These are phyloP conservation scores for Calvatia gigantea DNA, from an alignment of 768 basidiomycete species.

Conservation along the genomic window DNA sequence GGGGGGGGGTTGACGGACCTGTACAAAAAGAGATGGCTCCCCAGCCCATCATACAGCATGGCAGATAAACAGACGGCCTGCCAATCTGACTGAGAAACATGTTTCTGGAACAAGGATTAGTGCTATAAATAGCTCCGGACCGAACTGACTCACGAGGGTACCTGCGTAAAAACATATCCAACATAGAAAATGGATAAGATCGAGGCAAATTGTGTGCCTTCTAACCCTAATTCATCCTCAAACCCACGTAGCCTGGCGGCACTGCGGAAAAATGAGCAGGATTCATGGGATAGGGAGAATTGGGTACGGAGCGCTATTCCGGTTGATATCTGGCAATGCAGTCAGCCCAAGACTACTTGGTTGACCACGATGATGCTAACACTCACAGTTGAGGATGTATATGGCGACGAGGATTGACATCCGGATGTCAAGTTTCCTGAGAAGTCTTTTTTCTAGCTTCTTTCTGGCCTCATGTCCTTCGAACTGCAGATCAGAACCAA, in stretches of 20 bases:
- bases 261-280: constrained; percentile 24
- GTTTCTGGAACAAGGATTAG: constrained; percentile 39
- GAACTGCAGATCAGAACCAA: constrained; percentile 21
- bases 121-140: not conserved
- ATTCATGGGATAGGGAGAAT: not conserved
- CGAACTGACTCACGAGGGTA: constrained; percentile 50
- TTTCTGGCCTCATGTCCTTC: constrained; percentile 24
- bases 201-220: constrained; percentile 58
- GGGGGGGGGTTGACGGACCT: constrained; percentile 30
- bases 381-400: constrained; percentile 43
- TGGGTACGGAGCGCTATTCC: constrained; percentile 62
- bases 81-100: constrained; percentile 65
- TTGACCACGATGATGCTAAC: not conserved
- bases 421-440: constrained; percentile 47
- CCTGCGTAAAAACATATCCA: constrained; percentile 70
- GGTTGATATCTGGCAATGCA: constrained; percentile 51
- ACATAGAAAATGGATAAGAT: constrained; percentile 61
- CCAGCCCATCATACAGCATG: constrained; percentile 64
- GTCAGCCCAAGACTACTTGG: not conserved
- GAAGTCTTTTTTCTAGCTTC: constrained; percentile 31
- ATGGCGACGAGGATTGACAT: constrained; percentile 49
- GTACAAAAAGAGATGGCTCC: constrained; percentile 50
- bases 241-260: constrained; percentile 67
- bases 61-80: constrained; percentile 61
- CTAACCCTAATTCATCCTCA: constrained; percentile 54